Percentiles rank a stretch among this genome's conserved stretches.
phyloP scores from a whole-genome alignment of 2,329 filamentous ascomycete species.

The Ophiostoma fasciatum region DNA sequence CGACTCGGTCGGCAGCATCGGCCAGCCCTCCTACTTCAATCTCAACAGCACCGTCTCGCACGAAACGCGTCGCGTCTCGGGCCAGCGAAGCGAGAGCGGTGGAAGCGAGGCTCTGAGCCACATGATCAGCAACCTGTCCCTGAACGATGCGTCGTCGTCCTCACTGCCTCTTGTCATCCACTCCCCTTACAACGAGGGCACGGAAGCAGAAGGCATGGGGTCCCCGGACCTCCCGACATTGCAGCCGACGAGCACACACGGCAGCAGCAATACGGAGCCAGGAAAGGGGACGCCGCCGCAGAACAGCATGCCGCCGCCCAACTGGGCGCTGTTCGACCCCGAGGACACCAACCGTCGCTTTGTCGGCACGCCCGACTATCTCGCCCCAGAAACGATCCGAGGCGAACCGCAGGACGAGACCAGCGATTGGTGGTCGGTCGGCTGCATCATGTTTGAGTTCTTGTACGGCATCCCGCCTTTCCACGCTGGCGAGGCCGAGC shows the following conservation, averaged over 20 bases:
- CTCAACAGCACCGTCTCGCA: slow-evolving; percentile 35
- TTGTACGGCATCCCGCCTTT: slow-evolving; percentile 89
- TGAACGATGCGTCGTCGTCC: slow-evolving; percentile 43
- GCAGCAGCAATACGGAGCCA: slow-evolving; percentile 15
- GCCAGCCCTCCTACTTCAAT: slow-evolving; percentile 88
- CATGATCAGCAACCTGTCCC: slow-evolving; percentile 68
- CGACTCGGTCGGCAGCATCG: slow-evolving; percentile 44
- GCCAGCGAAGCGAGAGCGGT: slow-evolving; percentile 80
- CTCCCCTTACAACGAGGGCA: slow-evolving; percentile 60
- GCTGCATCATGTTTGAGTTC: slow-evolving; percentile 95
- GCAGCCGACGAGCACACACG: slow-evolving; percentile 34
- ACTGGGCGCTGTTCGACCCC: slow-evolving; percentile 87
- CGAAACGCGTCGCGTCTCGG: slow-evolving; percentile 58
- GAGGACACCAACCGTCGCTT: slow-evolving; percentile 87
- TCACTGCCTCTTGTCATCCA: slow-evolving; percentile 28
- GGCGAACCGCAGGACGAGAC: slow-evolving; percentile 93
- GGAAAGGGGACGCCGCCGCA: slow-evolving; percentile 47
- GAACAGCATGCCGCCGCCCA: slow-evolving; percentile 67
- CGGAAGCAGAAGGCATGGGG: slow-evolving; percentile 47
- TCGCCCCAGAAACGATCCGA: slow-evolving; percentile 92
- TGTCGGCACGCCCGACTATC: slow-evolving; percentile 91
- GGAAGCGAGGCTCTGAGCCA: slow-evolving; percentile 73
- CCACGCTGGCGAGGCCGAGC: slow-evolving; percentile 74
- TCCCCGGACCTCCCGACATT: slow-evolving; percentile 65
- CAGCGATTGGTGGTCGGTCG: slow-evolving; percentile 99